Conservation (phyloP, 352 stramenopile species). For the Thalassiosira ordinaria region DNA sequence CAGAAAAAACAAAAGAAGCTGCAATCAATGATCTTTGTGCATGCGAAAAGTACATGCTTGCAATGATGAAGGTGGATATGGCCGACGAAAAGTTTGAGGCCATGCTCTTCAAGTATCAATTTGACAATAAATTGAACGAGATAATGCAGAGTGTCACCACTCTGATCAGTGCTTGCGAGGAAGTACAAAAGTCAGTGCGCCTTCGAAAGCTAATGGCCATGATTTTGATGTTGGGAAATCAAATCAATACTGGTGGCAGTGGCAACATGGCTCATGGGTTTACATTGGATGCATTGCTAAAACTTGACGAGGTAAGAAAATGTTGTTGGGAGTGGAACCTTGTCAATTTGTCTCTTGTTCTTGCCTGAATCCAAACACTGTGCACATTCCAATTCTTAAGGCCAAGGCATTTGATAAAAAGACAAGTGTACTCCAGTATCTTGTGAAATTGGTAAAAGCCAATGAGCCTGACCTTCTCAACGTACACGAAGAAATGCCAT, state of each 20-base stretch:
- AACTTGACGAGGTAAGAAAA: constrained; percentile 86
- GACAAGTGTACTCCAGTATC: constrained; percentile 97
- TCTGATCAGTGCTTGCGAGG: constrained; percentile 91
- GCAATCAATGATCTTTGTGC: constrained; percentile 78
- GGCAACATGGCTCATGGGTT: constrained; percentile 91
- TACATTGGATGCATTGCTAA: constrained; percentile 94
- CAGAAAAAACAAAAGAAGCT: constrained; percentile 58
- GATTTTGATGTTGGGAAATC: constrained; percentile 96
- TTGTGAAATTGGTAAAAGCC: constrained; percentile 94
- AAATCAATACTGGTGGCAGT: constrained; percentile 92
- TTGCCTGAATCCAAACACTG: constrained; percentile 9
- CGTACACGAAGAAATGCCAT: constrained; percentile 91
- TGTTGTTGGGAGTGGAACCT: constrained; percentile 4
- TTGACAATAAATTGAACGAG: constrained; percentile 87
- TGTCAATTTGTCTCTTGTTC: constrained; percentile 1
- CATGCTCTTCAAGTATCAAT: constrained; percentile 84
- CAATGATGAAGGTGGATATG: constrained; percentile 79
- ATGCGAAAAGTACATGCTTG: constrained; percentile 87
- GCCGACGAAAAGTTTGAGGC: constrained; percentile 78
- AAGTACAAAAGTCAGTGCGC: constrained; percentile 91
- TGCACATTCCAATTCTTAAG: constrained; percentile 35
- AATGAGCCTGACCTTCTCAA: constrained; percentile 92
- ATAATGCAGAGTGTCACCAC: constrained; percentile 84
- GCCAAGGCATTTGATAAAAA: constrained; percentile 94
- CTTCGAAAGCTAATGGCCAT: constrained; percentile 95